Evolutionary conservation across 2,329 filamentous ascomycete genomes (phyloP).

Genomic region (Fusarium drepaniforme): DNA sequence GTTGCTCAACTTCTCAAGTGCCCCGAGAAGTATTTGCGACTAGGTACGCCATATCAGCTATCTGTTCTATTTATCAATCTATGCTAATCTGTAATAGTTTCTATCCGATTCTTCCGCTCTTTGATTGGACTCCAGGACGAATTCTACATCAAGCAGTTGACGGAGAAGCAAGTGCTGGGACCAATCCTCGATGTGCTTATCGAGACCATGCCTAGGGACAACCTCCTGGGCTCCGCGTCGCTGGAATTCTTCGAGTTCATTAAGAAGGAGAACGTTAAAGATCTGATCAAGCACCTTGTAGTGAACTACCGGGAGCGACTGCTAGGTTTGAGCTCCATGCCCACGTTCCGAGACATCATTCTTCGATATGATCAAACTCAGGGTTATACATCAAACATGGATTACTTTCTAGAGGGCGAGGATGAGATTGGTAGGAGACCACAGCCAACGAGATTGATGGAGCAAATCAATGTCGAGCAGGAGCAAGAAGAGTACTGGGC

Average conservation of each 20-base stretch:
- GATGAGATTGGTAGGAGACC: slow-evolving; percentile 64
- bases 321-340: slow-evolving; percentile 81
- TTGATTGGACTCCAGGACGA: slow-evolving; percentile 89
- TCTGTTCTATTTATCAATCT: slow-evolving; percentile 33
- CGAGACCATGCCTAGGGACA: slow-evolving; percentile 90
- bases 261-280: slow-evolving; percentile 83
- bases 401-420: slow-evolving; percentile 80
- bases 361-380: slow-evolving; percentile 83
- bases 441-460: slow-evolving; percentile 71
- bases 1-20: slow-evolving; percentile 86
- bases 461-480: slow-evolving; percentile 79
- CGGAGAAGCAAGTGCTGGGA: slow-evolving; percentile 83
- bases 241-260: slow-evolving; percentile 95
- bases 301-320: slow-evolving; percentile 86
- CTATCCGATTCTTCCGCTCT: slow-evolving; percentile 93
- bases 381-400: slow-evolving; percentile 73
- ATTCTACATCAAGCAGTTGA: slow-evolving; percentile 89
- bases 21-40: slow-evolving; percentile 90
- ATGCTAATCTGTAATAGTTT: slow-evolving; percentile 66
- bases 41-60: slow-evolving; percentile 68
- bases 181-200: slow-evolving; percentile 87
- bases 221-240: slow-evolving; percentile 92
- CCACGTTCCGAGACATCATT: slow-evolving; percentile 84
- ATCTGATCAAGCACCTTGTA: slow-evolving; percentile 85
- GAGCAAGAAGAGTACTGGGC: slow-evolving; percentile 97